These are phyloP conservation scores for Aspergillus avenaceus DNA, from an alignment of 495 filamentous ascomycete genomes.

Conservation along the genomic window DNA sequence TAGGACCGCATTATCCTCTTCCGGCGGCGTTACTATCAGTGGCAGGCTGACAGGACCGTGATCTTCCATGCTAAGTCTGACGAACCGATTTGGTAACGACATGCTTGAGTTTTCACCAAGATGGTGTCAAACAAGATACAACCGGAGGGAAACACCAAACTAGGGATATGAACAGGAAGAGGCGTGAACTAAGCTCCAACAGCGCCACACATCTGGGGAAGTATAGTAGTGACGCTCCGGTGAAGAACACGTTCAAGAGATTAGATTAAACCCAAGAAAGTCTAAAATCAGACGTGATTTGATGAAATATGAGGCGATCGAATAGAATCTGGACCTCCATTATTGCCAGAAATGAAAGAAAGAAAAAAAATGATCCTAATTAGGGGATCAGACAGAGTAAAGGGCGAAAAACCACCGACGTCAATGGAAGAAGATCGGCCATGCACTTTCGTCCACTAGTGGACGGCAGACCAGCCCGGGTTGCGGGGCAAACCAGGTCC, in stretches of 20 bases:
- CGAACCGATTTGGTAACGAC: neutral
- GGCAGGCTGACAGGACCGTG: neutral
- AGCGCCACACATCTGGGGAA: neutral
- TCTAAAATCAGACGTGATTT: neutral
- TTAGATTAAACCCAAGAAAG: neutral
- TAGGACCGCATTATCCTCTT: conserved; percentile 15
- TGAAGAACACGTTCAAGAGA: neutral
- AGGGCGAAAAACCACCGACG: conserved; percentile 2
- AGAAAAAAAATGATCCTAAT: neutral
- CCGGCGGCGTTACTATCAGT: conserved; percentile 22
- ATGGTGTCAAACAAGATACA: neutral
- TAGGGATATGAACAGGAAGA: neutral
- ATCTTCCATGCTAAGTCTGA: neutral
- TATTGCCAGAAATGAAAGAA: neutral
- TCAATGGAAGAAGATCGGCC: conserved; percentile 2
- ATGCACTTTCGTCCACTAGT: neutral
- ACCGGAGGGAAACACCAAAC: neutral
- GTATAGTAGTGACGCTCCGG: neutral
- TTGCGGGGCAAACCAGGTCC: neutral
- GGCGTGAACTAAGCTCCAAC: neutral
- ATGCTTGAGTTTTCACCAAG: neutral
- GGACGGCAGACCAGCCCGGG: neutral
- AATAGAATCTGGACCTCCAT: neutral
- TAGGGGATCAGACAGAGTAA: neutral
- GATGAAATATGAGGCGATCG: conserved; percentile 1